phyloP scores from a whole-genome alignment of 2,329 filamentous ascomycete genomes.

The Biscogniauxia sp. region DNA sequence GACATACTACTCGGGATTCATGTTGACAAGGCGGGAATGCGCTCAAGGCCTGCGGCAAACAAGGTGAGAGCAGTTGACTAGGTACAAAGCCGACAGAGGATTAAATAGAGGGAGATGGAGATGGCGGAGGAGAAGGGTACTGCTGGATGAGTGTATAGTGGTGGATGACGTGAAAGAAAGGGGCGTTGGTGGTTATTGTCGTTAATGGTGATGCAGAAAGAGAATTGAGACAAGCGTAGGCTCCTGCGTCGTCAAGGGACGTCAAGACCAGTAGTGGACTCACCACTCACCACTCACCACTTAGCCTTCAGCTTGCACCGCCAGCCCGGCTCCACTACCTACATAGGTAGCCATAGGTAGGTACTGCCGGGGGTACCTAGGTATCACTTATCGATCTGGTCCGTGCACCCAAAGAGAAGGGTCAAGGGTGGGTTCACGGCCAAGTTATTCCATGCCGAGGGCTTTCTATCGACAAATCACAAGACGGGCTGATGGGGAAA shows the following conservation, averaged over 20 bases:
- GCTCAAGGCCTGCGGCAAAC: conserved; percentile 15
- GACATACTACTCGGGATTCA: conserved; percentile 92
- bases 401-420: background rate
- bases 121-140: background rate
- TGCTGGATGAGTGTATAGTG: conserved; percentile 9
- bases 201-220: conserved; percentile 30
- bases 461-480: background rate
- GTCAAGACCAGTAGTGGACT: conserved; percentile 26
- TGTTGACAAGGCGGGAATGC: conserved; percentile 49
- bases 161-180: conserved; percentile 16
- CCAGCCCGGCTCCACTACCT: no score
- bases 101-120: conserved; percentile 14
- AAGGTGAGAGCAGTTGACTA: conserved; percentile 11
- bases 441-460: conserved; percentile 1
- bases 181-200: conserved; percentile 13
- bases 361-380: background rate
- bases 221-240: conserved; percentile 32
- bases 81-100: background rate
- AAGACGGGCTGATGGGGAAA: background rate
- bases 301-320: background rate
- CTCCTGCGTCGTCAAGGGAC: conserved; percentile 27
- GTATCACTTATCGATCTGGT: background rate
- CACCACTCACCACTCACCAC: conserved; percentile 1
- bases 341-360: no score
- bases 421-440: background rate